phyloP scores from a whole-genome alignment of 1,284 basidiomycete species.

The Moesziomyces globuligerus region DNA sequence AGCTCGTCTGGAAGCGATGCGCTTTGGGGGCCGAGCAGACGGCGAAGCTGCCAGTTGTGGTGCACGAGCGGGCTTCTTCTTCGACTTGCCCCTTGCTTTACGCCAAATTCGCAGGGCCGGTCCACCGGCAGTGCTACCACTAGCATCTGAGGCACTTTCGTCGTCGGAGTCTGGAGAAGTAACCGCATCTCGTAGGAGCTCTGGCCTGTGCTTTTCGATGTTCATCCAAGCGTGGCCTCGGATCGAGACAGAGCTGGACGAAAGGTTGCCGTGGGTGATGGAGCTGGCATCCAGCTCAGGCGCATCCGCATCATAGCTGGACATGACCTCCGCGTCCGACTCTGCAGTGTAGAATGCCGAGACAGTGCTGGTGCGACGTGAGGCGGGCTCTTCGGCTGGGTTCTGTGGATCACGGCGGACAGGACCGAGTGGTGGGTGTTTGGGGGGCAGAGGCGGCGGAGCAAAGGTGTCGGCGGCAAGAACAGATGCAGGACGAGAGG shows the following conservation, averaged over 20 bases:
- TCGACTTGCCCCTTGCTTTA: slow-evolving; percentile 44
- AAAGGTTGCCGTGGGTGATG: slow-evolving; percentile 17
- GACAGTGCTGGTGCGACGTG: slow-evolving; percentile 24
- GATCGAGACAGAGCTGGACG: slow-evolving; percentile 21
- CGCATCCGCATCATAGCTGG: slow-evolving; percentile 34
- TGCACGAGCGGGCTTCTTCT: slow-evolving; percentile 20
- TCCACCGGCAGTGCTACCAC: slow-evolving; percentile 52
- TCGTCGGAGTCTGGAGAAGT: slow-evolving; percentile 10
- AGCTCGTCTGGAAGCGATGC: slow-evolving; percentile 7
- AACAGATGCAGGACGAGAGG: slow-evolving; percentile 16
- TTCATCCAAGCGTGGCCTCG: not conserved
- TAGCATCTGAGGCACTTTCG: slow-evolving; percentile 34
- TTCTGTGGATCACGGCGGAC: not conserved
- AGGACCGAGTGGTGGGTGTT: slow-evolving; percentile 8
- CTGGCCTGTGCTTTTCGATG: slow-evolving; percentile 47
- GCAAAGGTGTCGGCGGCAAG: slow-evolving; percentile 52
- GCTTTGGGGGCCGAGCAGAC: not conserved
- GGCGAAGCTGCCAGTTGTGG: not conserved
- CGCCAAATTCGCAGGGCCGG: slow-evolving; percentile 50
- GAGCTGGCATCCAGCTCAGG: slow-evolving; percentile 15
- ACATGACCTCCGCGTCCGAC: slow-evolving; percentile 26
- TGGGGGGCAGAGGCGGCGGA: slow-evolving; percentile 53
- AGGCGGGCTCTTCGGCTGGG: slow-evolving; percentile 6
- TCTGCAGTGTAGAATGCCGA: slow-evolving; percentile 52
- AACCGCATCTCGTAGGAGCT: slow-evolving; percentile 39